Conservation (phyloP, 129 eudicot species). For the Flaveria ramosissima region DNA sequence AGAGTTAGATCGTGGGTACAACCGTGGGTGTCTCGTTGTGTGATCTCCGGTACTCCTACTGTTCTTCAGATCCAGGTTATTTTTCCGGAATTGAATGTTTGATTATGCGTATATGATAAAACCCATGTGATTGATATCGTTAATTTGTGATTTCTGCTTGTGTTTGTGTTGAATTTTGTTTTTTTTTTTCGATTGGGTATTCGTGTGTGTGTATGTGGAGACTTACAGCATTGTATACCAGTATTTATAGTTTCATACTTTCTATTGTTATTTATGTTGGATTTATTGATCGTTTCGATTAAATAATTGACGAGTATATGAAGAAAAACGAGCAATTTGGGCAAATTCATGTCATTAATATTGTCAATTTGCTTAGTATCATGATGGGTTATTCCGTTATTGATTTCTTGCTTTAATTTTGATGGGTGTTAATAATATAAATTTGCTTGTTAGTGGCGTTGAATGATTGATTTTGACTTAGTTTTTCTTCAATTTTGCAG, state of each 20-base stretch:
- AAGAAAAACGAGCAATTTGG: slow-evolving; percentile 25
- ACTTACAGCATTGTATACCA: neutral
- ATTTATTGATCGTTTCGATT: neutral
- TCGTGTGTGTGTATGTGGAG: neutral
- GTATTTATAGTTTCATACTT: neutral
- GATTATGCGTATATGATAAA: slow-evolving; percentile 2
- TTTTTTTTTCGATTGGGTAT: too few species aligned
- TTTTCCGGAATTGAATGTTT: neutral
- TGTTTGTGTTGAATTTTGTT: too few species aligned
- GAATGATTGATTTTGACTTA: slow-evolving; percentile 10
- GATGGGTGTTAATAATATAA: neutral
- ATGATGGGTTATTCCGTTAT: neutral
- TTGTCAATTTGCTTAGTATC: neutral
- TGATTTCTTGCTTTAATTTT: neutral
- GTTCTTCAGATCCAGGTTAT: slow-evolving; percentile 83
- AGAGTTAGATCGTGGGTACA: slow-evolving; percentile 65
- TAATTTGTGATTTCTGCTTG: neutral
- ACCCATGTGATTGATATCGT: too few species aligned
- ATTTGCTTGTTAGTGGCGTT: slow-evolving; percentile 5
- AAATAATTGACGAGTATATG: neutral
- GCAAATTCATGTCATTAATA: neutral
- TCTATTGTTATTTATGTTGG: neutral
- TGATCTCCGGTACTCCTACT: slow-evolving; percentile 50
- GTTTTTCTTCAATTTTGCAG: slow-evolving; percentile 51
- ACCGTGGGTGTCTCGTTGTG: slow-evolving; percentile 64